These are phyloP conservation scores for Nepenthes gracilis DNA, from an alignment of 148 eudicot genomes.

Conservation along the genomic window DNA sequence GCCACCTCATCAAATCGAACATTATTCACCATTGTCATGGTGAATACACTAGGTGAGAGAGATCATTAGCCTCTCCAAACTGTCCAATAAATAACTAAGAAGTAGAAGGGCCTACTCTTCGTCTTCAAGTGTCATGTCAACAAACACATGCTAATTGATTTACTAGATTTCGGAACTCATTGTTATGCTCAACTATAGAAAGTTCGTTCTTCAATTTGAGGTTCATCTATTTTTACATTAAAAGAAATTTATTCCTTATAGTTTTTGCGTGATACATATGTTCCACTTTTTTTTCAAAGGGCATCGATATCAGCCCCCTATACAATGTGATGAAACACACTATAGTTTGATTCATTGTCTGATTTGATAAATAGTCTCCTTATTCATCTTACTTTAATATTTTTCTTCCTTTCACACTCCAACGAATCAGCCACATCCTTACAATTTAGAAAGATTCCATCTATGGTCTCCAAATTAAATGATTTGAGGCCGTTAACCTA, in stretches of 20 bases:
- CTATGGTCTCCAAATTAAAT: too few relatives aligned
- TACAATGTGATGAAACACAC: background rate
- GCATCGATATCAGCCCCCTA: background rate
- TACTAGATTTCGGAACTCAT: background rate
- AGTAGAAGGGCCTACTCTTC: background rate
- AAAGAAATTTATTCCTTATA: background rate
- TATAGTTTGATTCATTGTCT: background rate
- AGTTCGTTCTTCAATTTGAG: background rate
- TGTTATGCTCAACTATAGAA: background rate
- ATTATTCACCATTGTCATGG: background rate
- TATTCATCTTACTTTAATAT: background rate
- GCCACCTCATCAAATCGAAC: background rate
- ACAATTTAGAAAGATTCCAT: too few relatives aligned
- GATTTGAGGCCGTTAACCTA: too few relatives aligned
- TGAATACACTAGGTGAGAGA: background rate
- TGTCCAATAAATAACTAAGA: background rate
- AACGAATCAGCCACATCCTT: too few relatives aligned
- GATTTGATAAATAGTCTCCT: background rate
- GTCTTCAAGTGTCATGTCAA: background rate
- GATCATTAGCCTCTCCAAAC: background rate
- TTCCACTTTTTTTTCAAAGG: background rate
- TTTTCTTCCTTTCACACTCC: too few relatives aligned
- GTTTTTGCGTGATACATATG: background rate
- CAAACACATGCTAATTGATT: background rate
- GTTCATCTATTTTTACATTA: background rate